Percentiles rank a stretch among this genome's conserved stretches.
Evolutionary conservation across 2,329 filamentous ascomycete genomes (phyloP).

Genomic region (Furcasterigmium sp.): DNA sequence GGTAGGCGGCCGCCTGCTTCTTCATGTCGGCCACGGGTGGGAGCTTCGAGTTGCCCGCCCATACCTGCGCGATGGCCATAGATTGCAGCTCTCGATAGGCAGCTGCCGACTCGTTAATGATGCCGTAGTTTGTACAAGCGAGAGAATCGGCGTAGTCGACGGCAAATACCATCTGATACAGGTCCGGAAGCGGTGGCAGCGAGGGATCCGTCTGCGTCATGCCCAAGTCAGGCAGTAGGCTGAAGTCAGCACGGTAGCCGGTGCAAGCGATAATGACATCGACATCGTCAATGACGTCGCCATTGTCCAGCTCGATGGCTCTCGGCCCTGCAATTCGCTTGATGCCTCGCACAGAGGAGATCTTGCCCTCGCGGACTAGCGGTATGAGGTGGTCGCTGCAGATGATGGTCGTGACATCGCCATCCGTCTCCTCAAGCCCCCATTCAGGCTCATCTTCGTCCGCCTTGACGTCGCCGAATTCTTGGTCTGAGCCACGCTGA

Average conservation of each 20-base stretch:
- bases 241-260: slow-evolving; percentile 26
- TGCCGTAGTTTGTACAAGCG: slow-evolving; percentile 33
- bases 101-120: slow-evolving; percentile 25
- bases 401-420: not conserved
- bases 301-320: slow-evolving; percentile 22
- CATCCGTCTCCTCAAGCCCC: slow-evolving; percentile 1
- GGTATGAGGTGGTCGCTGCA: slow-evolving; percentile 3
- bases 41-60: slow-evolving; percentile 21
- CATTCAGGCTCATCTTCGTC: slow-evolving; percentile 1
- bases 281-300: slow-evolving; percentile 16
- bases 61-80: slow-evolving; percentile 27
- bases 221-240: slow-evolving; percentile 16
- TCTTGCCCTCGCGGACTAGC: not conserved
- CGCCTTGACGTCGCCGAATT: not conserved
- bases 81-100: slow-evolving; percentile 34
- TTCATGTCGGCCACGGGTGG: slow-evolving; percentile 31
- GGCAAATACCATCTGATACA: slow-evolving; percentile 41
- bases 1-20: slow-evolving; percentile 23
- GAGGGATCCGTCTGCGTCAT: slow-evolving; percentile 19
- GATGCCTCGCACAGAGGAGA: slow-evolving; percentile 1
- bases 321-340: slow-evolving; percentile 15
- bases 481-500: not conserved
- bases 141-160: slow-evolving; percentile 34
- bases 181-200: slow-evolving; percentile 22
- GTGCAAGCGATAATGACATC: slow-evolving; percentile 28